Conservation (phyloP, 1,284 basidiomycete genomes). For the Naganishia sp. region DNA sequence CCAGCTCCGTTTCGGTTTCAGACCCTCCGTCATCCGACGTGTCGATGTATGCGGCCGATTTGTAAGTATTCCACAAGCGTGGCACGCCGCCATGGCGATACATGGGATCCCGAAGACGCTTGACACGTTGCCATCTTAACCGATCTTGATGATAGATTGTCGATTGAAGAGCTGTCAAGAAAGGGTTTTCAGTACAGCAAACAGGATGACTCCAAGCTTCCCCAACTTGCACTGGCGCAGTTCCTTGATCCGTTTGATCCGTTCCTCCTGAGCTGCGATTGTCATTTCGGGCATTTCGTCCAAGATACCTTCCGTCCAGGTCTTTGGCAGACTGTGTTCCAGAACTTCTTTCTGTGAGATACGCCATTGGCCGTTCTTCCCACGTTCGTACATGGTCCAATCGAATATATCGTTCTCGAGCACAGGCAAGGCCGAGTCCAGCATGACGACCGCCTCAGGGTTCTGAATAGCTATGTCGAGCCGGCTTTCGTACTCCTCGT, state of each 20-base stretch:
- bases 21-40: slow-evolving; percentile 53
- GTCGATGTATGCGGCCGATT: slow-evolving; percentile 3
- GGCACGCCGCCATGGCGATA: slow-evolving; percentile 5
- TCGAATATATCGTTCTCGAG: slow-evolving; percentile 22
- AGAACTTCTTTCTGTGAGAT: background rate
- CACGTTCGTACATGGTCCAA: slow-evolving; percentile 16
- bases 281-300: too few relatives aligned
- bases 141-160: slow-evolving; percentile 10
- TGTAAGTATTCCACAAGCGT: background rate
- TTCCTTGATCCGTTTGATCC: background rate
- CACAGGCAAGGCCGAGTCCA: slow-evolving; percentile 3
- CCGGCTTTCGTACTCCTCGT: slow-evolving; percentile 19
- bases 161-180: background rate
- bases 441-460: background rate
- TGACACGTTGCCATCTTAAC: slow-evolving; percentile 5
- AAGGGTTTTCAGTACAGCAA: background rate
- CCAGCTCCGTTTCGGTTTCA: slow-evolving; percentile 51
- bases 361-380: background rate
- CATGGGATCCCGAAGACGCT: slow-evolving; percentile 17
- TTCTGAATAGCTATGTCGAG: background rate
- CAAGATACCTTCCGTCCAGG: background rate
- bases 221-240: background rate
- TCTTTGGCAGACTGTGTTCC: background rate
- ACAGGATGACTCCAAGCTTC: background rate
- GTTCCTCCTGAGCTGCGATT: too few relatives aligned